Percentiles rank a stretch among this genome's conserved stretches.
Evolutionary conservation across 345 rosid genomes (phyloP).

Genomic region (Arabidopsis thaliana): DNA sequence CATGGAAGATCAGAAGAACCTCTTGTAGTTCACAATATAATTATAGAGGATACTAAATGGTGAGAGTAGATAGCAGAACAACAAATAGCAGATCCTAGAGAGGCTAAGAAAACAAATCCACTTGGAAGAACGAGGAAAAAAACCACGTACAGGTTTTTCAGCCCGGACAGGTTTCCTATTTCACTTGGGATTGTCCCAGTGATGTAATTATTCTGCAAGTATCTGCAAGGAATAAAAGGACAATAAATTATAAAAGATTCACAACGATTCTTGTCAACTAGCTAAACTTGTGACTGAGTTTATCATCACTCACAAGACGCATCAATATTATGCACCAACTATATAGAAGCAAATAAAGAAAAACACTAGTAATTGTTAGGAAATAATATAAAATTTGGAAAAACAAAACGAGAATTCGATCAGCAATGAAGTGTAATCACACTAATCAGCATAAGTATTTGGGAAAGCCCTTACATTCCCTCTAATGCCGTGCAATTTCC

Average conservation of each 20-base stretch:
- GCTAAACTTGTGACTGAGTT: slow-evolving; percentile 23
- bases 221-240: slow-evolving; percentile 54
- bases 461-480: slow-evolving; percentile 65
- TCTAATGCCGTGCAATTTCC: slow-evolving; percentile 88
- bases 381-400: not conserved
- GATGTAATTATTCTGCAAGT: slow-evolving; percentile 90
- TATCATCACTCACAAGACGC: slow-evolving; percentile 21
- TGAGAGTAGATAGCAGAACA: slow-evolving; percentile 11
- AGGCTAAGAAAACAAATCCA: not conserved
- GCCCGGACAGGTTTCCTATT: slow-evolving; percentile 77
- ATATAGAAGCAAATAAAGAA: slow-evolving; percentile 2
- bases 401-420: not conserved
- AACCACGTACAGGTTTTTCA: slow-evolving; percentile 68
- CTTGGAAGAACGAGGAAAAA: slow-evolving; percentile 28
- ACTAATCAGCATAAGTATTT: not conserved
- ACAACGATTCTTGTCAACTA: slow-evolving; percentile 14
- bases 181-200: slow-evolving; percentile 83
- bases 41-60: slow-evolving; percentile 7
- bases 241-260: not conserved
- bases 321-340: slow-evolving; percentile 7
- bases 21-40: slow-evolving; percentile 16
- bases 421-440: slow-evolving; percentile 17
- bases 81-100: slow-evolving; percentile 12
- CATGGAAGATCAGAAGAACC: slow-evolving; percentile 19
- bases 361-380: not conserved